Evolutionary conservation across 768 basidiomycete species (phyloP), one percentile per base, ranked within the genome.

Genomic region (Cytidiella melzeri): DNA sequence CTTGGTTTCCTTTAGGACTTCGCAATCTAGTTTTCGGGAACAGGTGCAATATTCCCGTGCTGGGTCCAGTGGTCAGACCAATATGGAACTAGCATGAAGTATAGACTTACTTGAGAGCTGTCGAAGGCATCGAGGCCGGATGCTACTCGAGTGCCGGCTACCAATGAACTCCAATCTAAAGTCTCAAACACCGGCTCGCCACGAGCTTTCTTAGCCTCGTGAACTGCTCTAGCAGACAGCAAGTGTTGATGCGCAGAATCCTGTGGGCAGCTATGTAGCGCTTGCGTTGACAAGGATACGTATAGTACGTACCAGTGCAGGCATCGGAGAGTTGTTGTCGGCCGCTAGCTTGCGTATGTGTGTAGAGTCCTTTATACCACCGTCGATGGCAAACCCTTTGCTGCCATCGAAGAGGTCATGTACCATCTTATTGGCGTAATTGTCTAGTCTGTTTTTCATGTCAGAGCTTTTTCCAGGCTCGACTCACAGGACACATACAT

Each of bases 311-410:
- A 64, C 62, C 19, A 86, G 69, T 15, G 70, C 68, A 6, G 87
- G 87, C 83, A 87, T 83, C 0, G 86, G 84, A 10, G 77, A 72
- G 55, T 84, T 78, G 50, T 77, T 69, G 50, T 83, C 78, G 6
- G 80, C 73, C 0, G 82, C 79, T 9, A 93, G 72, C 43, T 74
- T 76, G 48, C 85, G 83, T 46, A 92, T 81, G 61, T 86, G 84
- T 75, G 76, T 66, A 0, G 88, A 84, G 60, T 93, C 92, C 60
- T 92, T 92, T 59, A 95, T 81, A 15, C 90, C 92, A n/a, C 87
- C 87, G 41, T 88, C 83, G 43, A 93, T 79, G 11, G 82, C 70
- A 63, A 95, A 93, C 12, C 91, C 92, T 15, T 68, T 70, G 7
- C 74, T 70, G 19, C 80, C 87, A 49, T 89, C 84, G 60, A 92